Evolutionary conservation across 1,284 basidiomycete species (phyloP).

Genomic region (Leccinum cinnamomeum): DNA sequence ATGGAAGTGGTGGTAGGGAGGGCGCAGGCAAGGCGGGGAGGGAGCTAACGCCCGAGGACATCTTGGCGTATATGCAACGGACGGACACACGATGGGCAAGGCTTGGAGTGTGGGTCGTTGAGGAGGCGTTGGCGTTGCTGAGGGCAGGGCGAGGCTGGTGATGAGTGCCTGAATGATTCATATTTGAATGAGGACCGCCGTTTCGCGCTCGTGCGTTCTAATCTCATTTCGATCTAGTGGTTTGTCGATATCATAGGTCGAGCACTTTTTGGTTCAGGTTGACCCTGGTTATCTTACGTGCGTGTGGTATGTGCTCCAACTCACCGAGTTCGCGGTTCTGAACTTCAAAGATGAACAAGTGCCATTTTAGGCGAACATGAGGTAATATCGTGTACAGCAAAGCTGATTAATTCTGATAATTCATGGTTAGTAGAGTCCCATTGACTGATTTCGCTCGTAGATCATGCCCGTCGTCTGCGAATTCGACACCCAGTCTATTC

Average conservation of each 20-base stretch:
- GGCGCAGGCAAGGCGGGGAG: neutral
- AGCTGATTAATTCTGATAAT: too few species aligned
- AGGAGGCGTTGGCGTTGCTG: conserved; percentile 48
- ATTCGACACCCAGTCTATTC: conserved; percentile 16
- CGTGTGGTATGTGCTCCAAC: too few species aligned
- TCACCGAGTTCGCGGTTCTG: too few species aligned
- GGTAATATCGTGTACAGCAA: too few species aligned
- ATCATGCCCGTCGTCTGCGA: conserved; percentile 12
- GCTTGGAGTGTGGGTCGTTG: conserved; percentile 60
- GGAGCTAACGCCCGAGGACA: conserved; percentile 47
- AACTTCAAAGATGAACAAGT: too few species aligned
- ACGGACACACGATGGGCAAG: conserved; percentile 62
- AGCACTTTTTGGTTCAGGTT: neutral
- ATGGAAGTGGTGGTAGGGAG: too few species aligned
- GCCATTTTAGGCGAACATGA: too few species aligned
- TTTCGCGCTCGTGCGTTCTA: neutral
- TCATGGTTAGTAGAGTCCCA: too few species aligned
- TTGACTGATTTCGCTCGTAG: neutral
- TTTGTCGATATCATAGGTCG: neutral
- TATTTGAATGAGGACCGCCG: neutral
- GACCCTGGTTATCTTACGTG: too few species aligned
- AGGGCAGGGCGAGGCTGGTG: conserved; percentile 2
- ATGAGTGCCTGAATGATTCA: neutral
- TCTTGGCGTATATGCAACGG: conserved; percentile 45
- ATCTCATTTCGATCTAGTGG: neutral